Evolutionary conservation across 345 rosid genomes (phyloP).

Genomic region (Pelargonium nanum): DNA sequence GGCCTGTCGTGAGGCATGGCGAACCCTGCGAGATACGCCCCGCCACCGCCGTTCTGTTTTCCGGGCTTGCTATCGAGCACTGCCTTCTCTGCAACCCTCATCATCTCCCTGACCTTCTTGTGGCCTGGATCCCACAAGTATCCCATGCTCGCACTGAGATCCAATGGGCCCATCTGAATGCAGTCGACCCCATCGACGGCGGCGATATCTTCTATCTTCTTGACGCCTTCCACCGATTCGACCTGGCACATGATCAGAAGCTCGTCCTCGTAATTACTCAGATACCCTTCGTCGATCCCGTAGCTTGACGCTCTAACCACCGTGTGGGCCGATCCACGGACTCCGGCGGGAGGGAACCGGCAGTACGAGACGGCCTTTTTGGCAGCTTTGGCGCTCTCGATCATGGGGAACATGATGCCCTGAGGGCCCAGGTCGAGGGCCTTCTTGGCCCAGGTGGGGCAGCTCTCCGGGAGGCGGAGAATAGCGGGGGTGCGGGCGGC

Average conservation of each 20-base stretch:
- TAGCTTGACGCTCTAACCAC: slow-evolving; percentile 74
- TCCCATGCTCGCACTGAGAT: slow-evolving; percentile 80
- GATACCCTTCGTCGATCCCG: slow-evolving; percentile 76
- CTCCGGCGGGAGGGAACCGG: slow-evolving; percentile 65
- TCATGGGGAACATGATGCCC: slow-evolving; percentile 92
- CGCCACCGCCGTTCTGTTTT: slow-evolving; percentile 21
- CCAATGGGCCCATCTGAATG: slow-evolving; percentile 91
- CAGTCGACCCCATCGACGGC: slow-evolving; percentile 86
- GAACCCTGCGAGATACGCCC: slow-evolving; percentile 59
- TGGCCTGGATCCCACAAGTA: slow-evolving; percentile 90
- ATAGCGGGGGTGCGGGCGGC: slow-evolving; percentile 50
- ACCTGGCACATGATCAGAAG: slow-evolving; percentile 86
- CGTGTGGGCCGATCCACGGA: slow-evolving; percentile 80
- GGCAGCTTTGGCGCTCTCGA: slow-evolving; percentile 53
- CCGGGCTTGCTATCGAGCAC: slow-evolving; percentile 21
- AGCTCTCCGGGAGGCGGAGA: slow-evolving; percentile 70
- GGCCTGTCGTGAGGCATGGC: slow-evolving; percentile 68
- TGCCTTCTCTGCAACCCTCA: slow-evolving; percentile 58
- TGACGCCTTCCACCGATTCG: slow-evolving; percentile 60
- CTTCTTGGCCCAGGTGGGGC: slow-evolving; percentile 67
- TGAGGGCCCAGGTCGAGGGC: slow-evolving; percentile 89
- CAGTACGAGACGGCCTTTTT: slow-evolving; percentile 70
- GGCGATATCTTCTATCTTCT: slow-evolving; percentile 58
- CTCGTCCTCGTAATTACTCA: slow-evolving; percentile 55
- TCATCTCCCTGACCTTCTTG: slow-evolving; percentile 64